Percentiles rank a stretch among this genome's conserved stretches.
phyloP scores from a whole-genome alignment of 805 yeast species.

The Candida tibetensis region DNA sequence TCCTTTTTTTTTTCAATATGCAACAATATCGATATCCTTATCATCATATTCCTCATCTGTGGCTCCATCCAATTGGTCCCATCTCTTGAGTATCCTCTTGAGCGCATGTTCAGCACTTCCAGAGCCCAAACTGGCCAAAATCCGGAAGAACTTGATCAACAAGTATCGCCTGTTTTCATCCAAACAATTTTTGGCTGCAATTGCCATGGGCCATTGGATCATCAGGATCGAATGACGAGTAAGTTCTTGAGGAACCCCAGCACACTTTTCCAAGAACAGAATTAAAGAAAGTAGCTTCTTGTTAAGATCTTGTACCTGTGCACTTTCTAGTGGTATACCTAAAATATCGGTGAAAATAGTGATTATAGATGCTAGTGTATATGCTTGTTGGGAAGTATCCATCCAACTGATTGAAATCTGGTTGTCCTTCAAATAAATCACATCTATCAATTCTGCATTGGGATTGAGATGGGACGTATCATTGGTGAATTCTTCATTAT shows the following conservation, averaged over 20 bases:
- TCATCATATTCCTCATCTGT: slow-evolving; percentile 15
- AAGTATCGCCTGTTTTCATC: slow-evolving; percentile 31
- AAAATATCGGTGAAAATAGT: slow-evolving; percentile 33
- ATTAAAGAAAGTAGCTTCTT: slow-evolving; percentile 24
- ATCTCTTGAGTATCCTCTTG: slow-evolving; percentile 23
- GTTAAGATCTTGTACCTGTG: slow-evolving; percentile 32
- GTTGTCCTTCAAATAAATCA: slow-evolving; percentile 7
- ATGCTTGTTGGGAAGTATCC: slow-evolving; percentile 52
- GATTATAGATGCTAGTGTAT: slow-evolving; percentile 33
- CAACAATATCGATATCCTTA: slow-evolving; percentile 28
- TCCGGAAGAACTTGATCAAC: slow-evolving; percentile 41
- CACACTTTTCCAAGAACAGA: slow-evolving; percentile 19
- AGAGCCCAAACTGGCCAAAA: slow-evolving; percentile 42
- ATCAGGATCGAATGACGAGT: slow-evolving; percentile 40
- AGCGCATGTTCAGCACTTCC: slow-evolving; percentile 48
- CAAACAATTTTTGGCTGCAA: slow-evolving; percentile 47
- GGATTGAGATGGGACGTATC: slow-evolving; percentile 10
- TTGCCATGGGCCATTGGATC: slow-evolving; percentile 55
- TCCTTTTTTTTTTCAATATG: slow-evolving; percentile 30
- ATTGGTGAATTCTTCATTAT: slow-evolving; percentile 21
- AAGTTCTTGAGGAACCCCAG: slow-evolving; percentile 15
- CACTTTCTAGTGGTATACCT: slow-evolving; percentile 30
- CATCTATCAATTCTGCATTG: slow-evolving; percentile 7
- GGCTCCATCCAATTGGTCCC: slow-evolving; percentile 25
- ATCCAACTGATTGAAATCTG: slow-evolving; percentile 44